Conservation (phyloP, 345 rosid genomes). For the Murraya koenigii region DNA sequence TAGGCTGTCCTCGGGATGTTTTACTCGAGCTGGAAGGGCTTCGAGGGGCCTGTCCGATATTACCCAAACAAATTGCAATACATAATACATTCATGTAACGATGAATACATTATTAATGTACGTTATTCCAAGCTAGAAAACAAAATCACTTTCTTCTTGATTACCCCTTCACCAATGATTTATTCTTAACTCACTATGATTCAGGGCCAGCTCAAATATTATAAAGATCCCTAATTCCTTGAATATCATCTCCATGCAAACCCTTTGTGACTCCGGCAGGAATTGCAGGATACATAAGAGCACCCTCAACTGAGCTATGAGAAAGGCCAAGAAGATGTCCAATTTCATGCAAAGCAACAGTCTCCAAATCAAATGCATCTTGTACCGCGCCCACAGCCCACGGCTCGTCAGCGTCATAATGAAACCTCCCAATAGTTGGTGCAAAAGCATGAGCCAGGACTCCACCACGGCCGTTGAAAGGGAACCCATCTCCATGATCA, state of each 20-base stretch:
- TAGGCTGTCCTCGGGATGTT: no score
- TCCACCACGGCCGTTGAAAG: conserved; percentile 24
- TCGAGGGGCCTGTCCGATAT: no score
- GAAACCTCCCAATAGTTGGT: conserved; percentile 27
- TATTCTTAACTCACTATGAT: no score
- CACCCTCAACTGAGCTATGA: conserved; percentile 24
- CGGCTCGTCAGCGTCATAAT: conserved; percentile 27
- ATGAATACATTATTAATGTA: no score
- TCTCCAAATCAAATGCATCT: conserved; percentile 10
- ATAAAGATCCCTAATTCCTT: conserved; percentile 27
- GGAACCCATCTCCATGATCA: conserved; percentile 15
- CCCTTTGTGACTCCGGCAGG: conserved; percentile 15
- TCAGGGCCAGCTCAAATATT: background rate
- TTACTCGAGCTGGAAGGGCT: no score
- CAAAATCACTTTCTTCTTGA: no score
- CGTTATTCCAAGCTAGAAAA: no score
- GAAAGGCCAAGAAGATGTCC: conserved; percentile 40
- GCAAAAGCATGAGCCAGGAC: conserved; percentile 25
- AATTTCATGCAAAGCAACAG: conserved; percentile 39
- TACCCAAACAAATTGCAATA: no score
- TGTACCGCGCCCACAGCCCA: conserved; percentile 15
- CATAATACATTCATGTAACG: no score
- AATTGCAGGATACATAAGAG: conserved; percentile 33
- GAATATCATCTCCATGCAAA: conserved; percentile 27
- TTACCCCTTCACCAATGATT: no score